Evolutionary conservation across 192 early-diverging fungal genomes (phyloP).

Genomic region (Backusella mclennaniae): DNA sequence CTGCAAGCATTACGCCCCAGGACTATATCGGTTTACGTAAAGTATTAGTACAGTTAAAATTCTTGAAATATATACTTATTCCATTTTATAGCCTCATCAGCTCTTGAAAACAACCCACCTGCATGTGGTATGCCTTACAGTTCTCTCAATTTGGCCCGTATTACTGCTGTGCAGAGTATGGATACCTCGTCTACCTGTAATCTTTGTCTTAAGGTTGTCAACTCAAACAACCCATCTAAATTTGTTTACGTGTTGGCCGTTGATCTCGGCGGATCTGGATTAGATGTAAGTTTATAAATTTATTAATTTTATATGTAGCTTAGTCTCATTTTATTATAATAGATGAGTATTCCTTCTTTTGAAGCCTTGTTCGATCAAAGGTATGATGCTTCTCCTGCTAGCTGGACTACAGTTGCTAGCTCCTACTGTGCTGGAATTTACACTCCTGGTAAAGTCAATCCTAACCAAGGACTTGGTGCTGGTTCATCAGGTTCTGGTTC

Average conservation of each 20-base stretch:
- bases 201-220: conserved; percentile 51
- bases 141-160: conserved; percentile 47
- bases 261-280: conserved; percentile 50
- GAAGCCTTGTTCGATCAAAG: conserved; percentile 46
- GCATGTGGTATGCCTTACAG: conserved; percentile 56
- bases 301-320: not conserved
- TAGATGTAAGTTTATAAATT: conserved; percentile 41
- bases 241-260: conserved; percentile 57
- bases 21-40: conserved; percentile 24
- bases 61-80: not conserved
- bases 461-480: not conserved
- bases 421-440: conserved; percentile 47
- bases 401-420: conserved; percentile 41
- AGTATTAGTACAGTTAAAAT: not conserved
- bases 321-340: not conserved
- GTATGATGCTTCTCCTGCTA: conserved; percentile 45
- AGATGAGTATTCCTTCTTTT: conserved; percentile 37
- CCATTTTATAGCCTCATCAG: conserved; percentile 16
- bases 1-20: conserved; percentile 14
- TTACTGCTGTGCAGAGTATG: conserved; percentile 54
- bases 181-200: conserved; percentile 47
- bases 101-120: conserved; percentile 47
- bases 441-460: conserved; percentile 4
- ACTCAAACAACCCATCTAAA: conserved; percentile 38
- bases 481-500: not conserved